Evolutionary conservation across 108 stramenopile genomes (phyloP), one percentile per base, ranked within the genome.

Genomic region (Skeletonema costatum): DNA sequence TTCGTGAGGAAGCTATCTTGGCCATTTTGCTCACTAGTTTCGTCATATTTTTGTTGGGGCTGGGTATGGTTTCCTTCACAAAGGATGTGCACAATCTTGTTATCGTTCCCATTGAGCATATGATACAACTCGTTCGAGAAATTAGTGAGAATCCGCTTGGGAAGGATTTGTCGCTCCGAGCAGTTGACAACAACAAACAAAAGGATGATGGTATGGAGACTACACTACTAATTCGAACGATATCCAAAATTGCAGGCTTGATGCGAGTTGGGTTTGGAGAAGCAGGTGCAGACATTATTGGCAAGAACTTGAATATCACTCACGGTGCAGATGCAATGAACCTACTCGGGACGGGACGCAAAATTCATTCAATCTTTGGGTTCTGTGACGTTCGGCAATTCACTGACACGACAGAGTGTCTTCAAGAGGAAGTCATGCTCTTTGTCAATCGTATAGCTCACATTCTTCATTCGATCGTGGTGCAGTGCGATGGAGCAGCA

Each of bases 211-310:
- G 87, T 58, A 80, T 90, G 86, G 93, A 95, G 79, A 92, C 93
- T 5, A 87, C 86, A 36, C 59, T 86, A 4, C 64, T 92, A 31
- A 78, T 95, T 59, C 75, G 87, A 58, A 92, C 93, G 8, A 92
- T 95, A 69, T 77, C 86, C 14, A 91, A 91, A 61, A 92, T 95
- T 66, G 93, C 90, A 30, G 88, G 86, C 50, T 76, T 95, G 33
- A 78, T 95, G 85, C 80, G 89, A 30, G 86, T 95, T 12, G 93
- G 93, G 41, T 95, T 95, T 60, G 93, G 93, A 42, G 91, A 92
- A 75, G 93, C 91, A 6, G 93, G 93, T 0, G 91, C 88, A 12
- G 87, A 89, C 64, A 92, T 94, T 53, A 93, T 94, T 69, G 87
- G 87, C 32, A 86, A 89, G 70, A 90, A 92, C 80, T 71, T 94